These are phyloP conservation scores for Steccherinum ochraceum DNA, from an alignment of 768 basidiomycete species.

Conservation along the genomic window DNA sequence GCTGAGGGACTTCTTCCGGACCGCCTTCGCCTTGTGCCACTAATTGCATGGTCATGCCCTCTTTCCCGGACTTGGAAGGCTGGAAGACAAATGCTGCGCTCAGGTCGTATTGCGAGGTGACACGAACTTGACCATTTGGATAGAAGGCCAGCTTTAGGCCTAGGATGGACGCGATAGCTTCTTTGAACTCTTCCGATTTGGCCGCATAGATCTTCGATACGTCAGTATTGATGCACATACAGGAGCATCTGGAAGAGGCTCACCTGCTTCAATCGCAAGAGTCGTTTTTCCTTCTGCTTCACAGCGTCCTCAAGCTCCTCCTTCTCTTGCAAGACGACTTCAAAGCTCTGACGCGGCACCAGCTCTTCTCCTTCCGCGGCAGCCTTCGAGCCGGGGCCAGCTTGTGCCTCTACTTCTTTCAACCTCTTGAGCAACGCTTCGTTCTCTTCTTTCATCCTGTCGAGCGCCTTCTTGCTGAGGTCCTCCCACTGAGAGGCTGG, in stretches of 20 bases:
- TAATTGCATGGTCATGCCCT: slow-evolving; percentile 55
- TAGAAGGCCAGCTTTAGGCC: slow-evolving; percentile 91
- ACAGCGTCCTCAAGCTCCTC: slow-evolving; percentile 56
- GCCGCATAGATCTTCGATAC: slow-evolving; percentile 62
- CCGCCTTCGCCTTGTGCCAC: slow-evolving; percentile 70
- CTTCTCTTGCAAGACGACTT: slow-evolving; percentile 64
- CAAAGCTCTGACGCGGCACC: slow-evolving; percentile 78
- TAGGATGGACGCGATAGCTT: slow-evolving; percentile 82
- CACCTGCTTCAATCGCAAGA: slow-evolving; percentile 74
- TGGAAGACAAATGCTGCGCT: slow-evolving; percentile 85
- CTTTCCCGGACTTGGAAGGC: slow-evolving; percentile 39
- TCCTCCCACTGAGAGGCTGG: slow-evolving; percentile 83
- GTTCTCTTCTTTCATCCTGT: slow-evolving; percentile 78
- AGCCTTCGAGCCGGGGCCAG: slow-evolving; percentile 15
- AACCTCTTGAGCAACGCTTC: slow-evolving; percentile 68
- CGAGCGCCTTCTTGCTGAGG: slow-evolving; percentile 66
- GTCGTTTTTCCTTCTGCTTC: slow-evolving; percentile 75
- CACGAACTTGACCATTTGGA: slow-evolving; percentile 82
- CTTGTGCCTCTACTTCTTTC: slow-evolving; percentile 45
- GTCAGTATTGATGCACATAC: neutral
- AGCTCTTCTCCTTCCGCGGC: slow-evolving; percentile 27
- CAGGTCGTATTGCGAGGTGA: slow-evolving; percentile 88
- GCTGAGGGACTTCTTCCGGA: slow-evolving; percentile 64
- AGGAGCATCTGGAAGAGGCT: neutral
- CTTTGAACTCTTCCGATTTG: slow-evolving; percentile 87